phyloP scores from a whole-genome alignment of 371 early-diverging fungal species.

The Smittium culicis region DNA sequence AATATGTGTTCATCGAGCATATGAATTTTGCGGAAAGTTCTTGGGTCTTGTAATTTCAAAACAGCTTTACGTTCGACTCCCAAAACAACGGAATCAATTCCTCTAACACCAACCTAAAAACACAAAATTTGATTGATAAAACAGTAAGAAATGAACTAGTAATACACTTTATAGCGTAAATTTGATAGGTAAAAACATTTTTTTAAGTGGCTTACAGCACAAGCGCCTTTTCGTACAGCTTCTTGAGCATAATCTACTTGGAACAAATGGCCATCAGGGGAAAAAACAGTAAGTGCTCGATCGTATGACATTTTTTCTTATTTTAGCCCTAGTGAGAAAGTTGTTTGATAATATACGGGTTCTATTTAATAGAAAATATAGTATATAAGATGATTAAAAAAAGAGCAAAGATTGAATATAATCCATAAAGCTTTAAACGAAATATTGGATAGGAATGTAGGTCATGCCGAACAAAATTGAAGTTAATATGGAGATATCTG shows the following conservation, averaged over 20 bases:
- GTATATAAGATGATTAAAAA: too few relatives aligned
- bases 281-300: slow-evolving; percentile 96
- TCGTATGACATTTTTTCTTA: slow-evolving; percentile 50
- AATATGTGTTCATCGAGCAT: slow-evolving; percentile 94
- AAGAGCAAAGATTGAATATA: too few relatives aligned
- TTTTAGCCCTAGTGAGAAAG: too few relatives aligned
- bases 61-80: slow-evolving; percentile 97
- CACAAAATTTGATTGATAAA: background rate
- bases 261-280: slow-evolving; percentile 99
- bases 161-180: too few relatives aligned
- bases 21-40: slow-evolving; percentile 91
- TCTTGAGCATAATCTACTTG: slow-evolving; percentile 99
- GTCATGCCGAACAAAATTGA: too few relatives aligned
- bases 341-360: too few relatives aligned
- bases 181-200: background rate
- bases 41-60: slow-evolving; percentile 90
- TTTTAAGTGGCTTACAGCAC: slow-evolving; percentile 56
- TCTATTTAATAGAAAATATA: too few relatives aligned
- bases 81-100: slow-evolving; percentile 79
- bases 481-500: too few relatives aligned
- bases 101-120: slow-evolving; percentile 87
- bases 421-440: too few relatives aligned
- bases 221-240: slow-evolving; percentile 96
- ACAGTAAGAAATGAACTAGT: background rate
- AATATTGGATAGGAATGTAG: too few relatives aligned